These are phyloP conservation scores for Ilex aquifolium DNA, from an alignment of 257 asterid genomes.

Conservation along the genomic window DNA sequence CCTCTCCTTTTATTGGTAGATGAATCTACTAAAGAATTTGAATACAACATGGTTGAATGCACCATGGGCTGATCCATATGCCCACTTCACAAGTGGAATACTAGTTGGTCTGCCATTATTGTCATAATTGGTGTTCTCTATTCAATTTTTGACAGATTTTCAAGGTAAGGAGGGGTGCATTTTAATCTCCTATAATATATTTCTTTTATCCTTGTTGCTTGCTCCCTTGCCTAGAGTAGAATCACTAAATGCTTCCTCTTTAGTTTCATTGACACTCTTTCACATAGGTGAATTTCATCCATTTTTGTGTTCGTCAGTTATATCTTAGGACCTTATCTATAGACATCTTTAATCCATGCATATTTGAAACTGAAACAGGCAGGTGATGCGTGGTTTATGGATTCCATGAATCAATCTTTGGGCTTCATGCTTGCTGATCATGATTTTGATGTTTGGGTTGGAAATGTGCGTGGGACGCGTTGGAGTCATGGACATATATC, in stretches of 20 bases:
- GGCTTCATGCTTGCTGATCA: constrained; percentile 91
- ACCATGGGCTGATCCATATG: no score
- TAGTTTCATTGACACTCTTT: not conserved
- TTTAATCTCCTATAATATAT: no score
- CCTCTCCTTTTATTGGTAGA: no score
- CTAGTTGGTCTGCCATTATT: no score
- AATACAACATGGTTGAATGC: no score
- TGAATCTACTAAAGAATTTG: no score
- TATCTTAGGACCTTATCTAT: not conserved
- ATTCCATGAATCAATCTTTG: constrained; percentile 66
- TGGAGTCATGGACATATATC: constrained; percentile 96
- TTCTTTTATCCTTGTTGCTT: no score
- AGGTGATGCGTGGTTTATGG: constrained; percentile 98
- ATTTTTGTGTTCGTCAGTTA: not conserved
- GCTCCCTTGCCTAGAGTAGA: not conserved
- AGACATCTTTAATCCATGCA: not conserved
- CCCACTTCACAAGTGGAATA: no score
- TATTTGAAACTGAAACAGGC: constrained; percentile 46
- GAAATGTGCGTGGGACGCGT: constrained; percentile 96
- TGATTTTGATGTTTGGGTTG: constrained; percentile 98
- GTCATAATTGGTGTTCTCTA: no score
- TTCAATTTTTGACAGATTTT: no score
- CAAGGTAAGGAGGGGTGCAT: no score
- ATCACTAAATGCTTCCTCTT: not conserved
- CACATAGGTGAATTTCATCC: not conserved